Conservation (phyloP, 2,329 filamentous ascomycete genomes). For the Colletotrichum tropicale region DNA sequence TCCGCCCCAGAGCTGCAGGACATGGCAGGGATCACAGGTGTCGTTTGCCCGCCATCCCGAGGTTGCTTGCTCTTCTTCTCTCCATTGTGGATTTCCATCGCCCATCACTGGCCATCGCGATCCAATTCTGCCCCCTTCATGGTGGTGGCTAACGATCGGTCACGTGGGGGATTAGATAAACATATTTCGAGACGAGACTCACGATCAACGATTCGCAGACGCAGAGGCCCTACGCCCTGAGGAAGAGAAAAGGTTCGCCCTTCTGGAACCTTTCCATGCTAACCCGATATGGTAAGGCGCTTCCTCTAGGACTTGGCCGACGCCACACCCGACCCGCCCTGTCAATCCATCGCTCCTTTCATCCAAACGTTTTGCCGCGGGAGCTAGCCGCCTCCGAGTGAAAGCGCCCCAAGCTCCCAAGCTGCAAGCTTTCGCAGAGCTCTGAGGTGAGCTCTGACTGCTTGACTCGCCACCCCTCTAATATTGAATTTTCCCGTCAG, state of each 20-base stretch:
- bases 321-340: slow-evolving; percentile 16
- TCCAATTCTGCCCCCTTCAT: neutral
- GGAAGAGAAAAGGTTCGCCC: neutral
- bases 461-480: neutral
- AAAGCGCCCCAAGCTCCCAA: neutral
- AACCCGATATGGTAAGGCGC: neutral
- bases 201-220: neutral
- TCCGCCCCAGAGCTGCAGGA: slow-evolving; percentile 8
- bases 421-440: neutral
- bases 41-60: slow-evolving; percentile 5
- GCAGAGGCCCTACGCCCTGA: neutral
- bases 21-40: neutral
- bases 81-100: neutral
- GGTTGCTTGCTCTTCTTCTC: neutral
- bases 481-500: neutral
- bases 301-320: neutral
- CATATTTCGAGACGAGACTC: neutral
- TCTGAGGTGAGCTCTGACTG: neutral
- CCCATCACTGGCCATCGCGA: neutral
- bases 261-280: slow-evolving; percentile 16
- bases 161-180: neutral
- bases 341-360: neutral
- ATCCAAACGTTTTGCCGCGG: neutral
- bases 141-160: neutral
- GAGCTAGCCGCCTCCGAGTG: slow-evolving; percentile 1